phyloP scores from a whole-genome alignment of 352 stramenopile genomes.

The Paralagenidium karlingii region DNA sequence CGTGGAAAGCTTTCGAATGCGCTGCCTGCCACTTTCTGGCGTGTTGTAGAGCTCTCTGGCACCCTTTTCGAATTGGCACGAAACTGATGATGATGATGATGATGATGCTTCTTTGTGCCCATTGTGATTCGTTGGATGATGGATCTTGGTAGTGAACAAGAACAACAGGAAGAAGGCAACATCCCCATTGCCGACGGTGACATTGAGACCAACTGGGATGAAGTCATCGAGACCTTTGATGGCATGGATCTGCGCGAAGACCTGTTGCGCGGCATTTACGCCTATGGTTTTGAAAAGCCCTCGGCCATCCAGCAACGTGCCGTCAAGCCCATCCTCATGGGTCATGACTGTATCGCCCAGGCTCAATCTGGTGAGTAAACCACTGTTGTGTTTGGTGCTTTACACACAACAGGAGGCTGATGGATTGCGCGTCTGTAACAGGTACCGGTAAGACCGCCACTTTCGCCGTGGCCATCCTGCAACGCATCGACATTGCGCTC shows the following conservation, averaged over 20 bases:
- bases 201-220: slow-evolving; percentile 98
- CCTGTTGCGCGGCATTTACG: slow-evolving; percentile 98
- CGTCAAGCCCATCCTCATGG: slow-evolving; percentile 97
- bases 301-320: slow-evolving; percentile 98
- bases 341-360: slow-evolving; percentile 98
- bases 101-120: slow-evolving; percentile 1
- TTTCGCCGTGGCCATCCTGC: slow-evolving; percentile 98
- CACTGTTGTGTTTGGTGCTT: background rate
- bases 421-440: slow-evolving; percentile 4
- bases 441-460: slow-evolving; percentile 98
- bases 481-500: slow-evolving; percentile 93
- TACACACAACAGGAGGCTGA: background rate
- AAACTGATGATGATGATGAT: slow-evolving; percentile 5
- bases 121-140: background rate
- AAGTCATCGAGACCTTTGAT: slow-evolving; percentile 98
- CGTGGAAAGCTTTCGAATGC: background rate
- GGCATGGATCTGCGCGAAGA: slow-evolving; percentile 97
- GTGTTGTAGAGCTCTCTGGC: background rate
- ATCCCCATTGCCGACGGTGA: slow-evolving; percentile 84
- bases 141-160: slow-evolving; percentile 20
- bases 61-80: background rate
- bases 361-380: slow-evolving; percentile 89
- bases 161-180: slow-evolving; percentile 31
- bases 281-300: slow-evolving; percentile 99
- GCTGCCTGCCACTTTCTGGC: slow-evolving; percentile 1